Conservation (phyloP, 306 rosid genomes). For the Cicer cuneatum region DNA sequence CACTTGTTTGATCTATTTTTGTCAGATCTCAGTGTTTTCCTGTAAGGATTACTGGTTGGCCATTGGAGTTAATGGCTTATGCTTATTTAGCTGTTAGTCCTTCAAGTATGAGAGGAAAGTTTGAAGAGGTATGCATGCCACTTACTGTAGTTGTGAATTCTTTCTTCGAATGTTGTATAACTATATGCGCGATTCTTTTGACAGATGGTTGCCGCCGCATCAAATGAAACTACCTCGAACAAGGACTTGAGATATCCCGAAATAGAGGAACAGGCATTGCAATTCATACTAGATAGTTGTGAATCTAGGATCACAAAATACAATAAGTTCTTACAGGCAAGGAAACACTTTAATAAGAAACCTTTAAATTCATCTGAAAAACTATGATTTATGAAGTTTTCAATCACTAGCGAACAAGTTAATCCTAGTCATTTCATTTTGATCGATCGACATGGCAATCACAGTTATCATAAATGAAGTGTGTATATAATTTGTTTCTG, state of each 20-base stretch:
- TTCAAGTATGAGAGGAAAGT: constrained; percentile 75
- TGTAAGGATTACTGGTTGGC: constrained; percentile 89
- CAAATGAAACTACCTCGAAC: constrained; percentile 62
- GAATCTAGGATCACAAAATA: constrained; percentile 92
- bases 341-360: constrained; percentile 13
- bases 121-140: constrained; percentile 74
- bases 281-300: constrained; percentile 79
- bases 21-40: constrained; percentile 90
- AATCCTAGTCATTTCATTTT: background rate
- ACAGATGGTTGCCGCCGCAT: constrained; percentile 93
- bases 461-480: constrained; percentile 11
- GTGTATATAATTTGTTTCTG: constrained; percentile 27
- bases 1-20: constrained; percentile 34
- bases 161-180: constrained; percentile 23
- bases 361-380: constrained; percentile 15
- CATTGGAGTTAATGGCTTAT: constrained; percentile 86
- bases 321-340: constrained; percentile 84
- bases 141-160: constrained; percentile 15
- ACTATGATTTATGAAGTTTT: background rate
- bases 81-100: constrained; percentile 92
- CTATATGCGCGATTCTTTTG: constrained; percentile 34
- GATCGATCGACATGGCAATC: background rate
- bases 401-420: background rate
- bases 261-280: constrained; percentile 88
- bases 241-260: constrained; percentile 79